phyloP scores from a whole-genome alignment of 2,329 filamentous ascomycete genomes.

The Monascus ruber region DNA sequence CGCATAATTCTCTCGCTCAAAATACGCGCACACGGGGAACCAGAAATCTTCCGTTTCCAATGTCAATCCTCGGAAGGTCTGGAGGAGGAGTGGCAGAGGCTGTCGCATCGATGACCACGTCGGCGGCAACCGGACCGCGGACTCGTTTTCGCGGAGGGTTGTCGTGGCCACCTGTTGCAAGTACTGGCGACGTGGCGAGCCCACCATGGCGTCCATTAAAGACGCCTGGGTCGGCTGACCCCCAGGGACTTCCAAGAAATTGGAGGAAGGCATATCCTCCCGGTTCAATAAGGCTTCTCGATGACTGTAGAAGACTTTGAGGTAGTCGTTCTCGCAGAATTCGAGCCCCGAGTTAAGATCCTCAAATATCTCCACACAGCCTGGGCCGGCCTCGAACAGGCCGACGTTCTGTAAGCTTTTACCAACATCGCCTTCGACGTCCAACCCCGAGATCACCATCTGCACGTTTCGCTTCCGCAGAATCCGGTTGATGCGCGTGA shows the following conservation, averaged over 20 bases:
- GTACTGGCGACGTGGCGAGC: constrained; percentile 70
- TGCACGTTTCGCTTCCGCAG: constrained; percentile 65
- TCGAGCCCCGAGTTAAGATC: constrained; percentile 89
- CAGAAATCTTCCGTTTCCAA: constrained; percentile 88
- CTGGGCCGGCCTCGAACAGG: constrained; percentile 59
- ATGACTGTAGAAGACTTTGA: constrained; percentile 65
- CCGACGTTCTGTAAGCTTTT: constrained; percentile 73
- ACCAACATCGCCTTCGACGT: constrained; percentile 63
- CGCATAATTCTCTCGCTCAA: constrained; percentile 54
- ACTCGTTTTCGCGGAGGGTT: constrained; percentile 57
- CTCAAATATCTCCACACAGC: constrained; percentile 66
- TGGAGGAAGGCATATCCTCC: constrained; percentile 5
- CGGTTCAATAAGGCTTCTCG: constrained; percentile 41
- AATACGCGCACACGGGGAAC: constrained; percentile 69
- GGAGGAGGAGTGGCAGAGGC: constrained; percentile 79
- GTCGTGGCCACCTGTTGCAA: constrained; percentile 67
- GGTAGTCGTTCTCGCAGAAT: constrained; percentile 84
- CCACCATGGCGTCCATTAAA: constrained; percentile 44
- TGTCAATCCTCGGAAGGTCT: constrained; percentile 86
- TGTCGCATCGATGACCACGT: constrained; percentile 83
- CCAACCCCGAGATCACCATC: constrained; percentile 72
- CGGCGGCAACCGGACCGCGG: constrained; percentile 40
- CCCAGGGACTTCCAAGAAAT: constrained; percentile 20
- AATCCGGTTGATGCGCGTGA: constrained; percentile 81
- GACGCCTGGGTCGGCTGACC: constrained; percentile 4